Conservation (phyloP, 805 yeast species). For the Millerozyma acaciae region DNA sequence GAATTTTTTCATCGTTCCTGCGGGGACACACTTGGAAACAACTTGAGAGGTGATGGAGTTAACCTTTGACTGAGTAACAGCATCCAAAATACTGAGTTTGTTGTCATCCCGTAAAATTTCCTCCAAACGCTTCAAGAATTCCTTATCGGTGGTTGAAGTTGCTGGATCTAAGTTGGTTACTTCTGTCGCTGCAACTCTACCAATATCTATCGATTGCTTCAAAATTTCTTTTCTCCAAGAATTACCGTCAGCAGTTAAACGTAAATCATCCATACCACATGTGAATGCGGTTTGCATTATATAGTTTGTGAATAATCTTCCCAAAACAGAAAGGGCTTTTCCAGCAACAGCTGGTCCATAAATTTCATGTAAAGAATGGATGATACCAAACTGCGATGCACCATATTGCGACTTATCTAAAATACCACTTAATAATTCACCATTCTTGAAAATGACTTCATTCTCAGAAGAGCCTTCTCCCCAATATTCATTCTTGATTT, state of each 20-base stretch:
- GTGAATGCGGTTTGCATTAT: constrained; percentile 91
- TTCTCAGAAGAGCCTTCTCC: constrained; percentile 80
- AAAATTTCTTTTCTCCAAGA: constrained; percentile 81
- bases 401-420: constrained; percentile 98
- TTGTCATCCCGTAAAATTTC: constrained; percentile 92
- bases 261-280: constrained; percentile 99
- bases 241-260: constrained; percentile 89
- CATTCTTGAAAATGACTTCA: constrained; percentile 78
- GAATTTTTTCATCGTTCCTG: constrained; percentile 90
- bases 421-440: constrained; percentile 87
- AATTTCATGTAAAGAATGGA: constrained; percentile 93
- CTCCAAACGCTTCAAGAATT: constrained; percentile 82
- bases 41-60: constrained; percentile 92
- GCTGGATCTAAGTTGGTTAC: constrained; percentile 75
- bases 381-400: constrained; percentile 94
- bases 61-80: constrained; percentile 90
- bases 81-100: constrained; percentile 91
- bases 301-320: constrained; percentile 91
- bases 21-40: constrained; percentile 92
- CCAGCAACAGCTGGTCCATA: constrained; percentile 93
- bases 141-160: constrained; percentile 52
- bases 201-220: constrained; percentile 71
- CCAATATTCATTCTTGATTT: constrained; percentile 95
- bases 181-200: constrained; percentile 90
- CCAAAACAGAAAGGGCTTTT: constrained; percentile 83